Evolutionary conservation across 164 flowering plant species (phyloP), one percentile per base, ranked within the genome.

Genomic region (Pachysandra terminalis): DNA sequence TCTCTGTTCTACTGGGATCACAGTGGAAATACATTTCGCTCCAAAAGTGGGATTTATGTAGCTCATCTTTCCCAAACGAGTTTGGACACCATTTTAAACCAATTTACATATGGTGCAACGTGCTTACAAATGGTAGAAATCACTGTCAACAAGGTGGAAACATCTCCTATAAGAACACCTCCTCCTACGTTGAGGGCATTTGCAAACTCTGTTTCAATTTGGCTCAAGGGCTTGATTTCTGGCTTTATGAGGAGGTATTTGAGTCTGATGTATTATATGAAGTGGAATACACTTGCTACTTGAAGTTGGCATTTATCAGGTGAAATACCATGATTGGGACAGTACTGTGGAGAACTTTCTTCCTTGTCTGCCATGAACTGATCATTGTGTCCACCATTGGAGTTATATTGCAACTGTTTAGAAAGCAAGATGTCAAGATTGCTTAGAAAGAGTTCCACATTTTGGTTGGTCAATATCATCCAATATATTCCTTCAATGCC

Each of bases 231-330:
- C 91, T 96, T 73, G 96, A 96, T 82, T 89, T 93, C 28, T 96
- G 99, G 99, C 88, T 96, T 72, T 91, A 83, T 81, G 90, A 87
- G 64, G 99, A 96, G 96, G 99, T 92, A 79, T 64, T 37, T 76
- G 32, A 19, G 19, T 40, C 56, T 59, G 8, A 24, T 32, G 24
- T 55, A 14, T 65, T 60, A 37, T 37, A 9, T 32, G 5, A 3
- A 32, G 37, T 32, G 37, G 37, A 25, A 49, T 19, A 6, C 66
- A 48, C 56, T 9, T 26, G 56, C 37, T 32, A 32, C 7, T 32
- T 32, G 37, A 32, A 32, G 37, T 32, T 32, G 28, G 28, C 16
- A 26, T 23, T 56, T 56, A 16, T 56, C 25, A 14, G 13, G 16
- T 56, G 24, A 19, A 19, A 3, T 9, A 9, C 10, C 59, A 56